These are phyloP conservation scores for Apodospora peruviana DNA, from an alignment of 495 filamentous ascomycete genomes.

Conservation along the genomic window DNA sequence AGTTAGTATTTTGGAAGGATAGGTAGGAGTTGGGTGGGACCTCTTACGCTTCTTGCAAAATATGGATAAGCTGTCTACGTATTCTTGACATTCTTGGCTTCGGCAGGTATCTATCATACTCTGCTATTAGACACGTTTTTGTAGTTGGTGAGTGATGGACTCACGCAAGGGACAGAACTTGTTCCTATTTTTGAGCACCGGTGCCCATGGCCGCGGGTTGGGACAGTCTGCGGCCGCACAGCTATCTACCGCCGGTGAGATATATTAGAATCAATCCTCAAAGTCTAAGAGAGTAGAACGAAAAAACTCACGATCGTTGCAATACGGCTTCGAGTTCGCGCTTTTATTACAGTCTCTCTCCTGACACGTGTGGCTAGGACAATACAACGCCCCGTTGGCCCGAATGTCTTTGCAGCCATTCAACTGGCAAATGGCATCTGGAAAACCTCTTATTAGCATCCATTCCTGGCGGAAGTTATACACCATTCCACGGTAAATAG, in stretches of 20 bases:
- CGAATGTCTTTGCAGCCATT: slow-evolving; percentile 15
- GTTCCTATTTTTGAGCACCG: background rate
- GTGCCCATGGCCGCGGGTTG: slow-evolving; percentile 1
- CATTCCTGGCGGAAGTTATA: background rate
- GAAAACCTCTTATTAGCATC: background rate
- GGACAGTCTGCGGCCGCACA: slow-evolving; percentile 10
- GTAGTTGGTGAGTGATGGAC: background rate
- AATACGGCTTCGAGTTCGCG: slow-evolving; percentile 13
- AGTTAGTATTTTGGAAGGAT: background rate
- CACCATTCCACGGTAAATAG: too few relatives aligned
- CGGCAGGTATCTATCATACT: slow-evolving; percentile 20
- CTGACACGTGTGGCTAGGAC: slow-evolving; percentile 22
- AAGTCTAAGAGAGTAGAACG: background rate
- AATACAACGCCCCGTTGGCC: slow-evolving; percentile 13
- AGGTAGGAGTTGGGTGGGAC: background rate
- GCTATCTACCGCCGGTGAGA: slow-evolving; percentile 5
- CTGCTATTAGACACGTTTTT: background rate
- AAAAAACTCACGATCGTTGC: slow-evolving; percentile 22
- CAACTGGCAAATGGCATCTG: slow-evolving; percentile 25
- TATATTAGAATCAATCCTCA: background rate
- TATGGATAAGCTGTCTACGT: slow-evolving; percentile 11
- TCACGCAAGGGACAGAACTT: slow-evolving; percentile 19
- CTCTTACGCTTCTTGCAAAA: slow-evolving; percentile 18
- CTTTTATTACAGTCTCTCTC: slow-evolving; percentile 21
- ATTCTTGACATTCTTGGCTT: slow-evolving; percentile 8